Evolutionary conservation across 345 rosid species (phyloP).

Genomic region (Leavenworthia alabamica): DNA sequence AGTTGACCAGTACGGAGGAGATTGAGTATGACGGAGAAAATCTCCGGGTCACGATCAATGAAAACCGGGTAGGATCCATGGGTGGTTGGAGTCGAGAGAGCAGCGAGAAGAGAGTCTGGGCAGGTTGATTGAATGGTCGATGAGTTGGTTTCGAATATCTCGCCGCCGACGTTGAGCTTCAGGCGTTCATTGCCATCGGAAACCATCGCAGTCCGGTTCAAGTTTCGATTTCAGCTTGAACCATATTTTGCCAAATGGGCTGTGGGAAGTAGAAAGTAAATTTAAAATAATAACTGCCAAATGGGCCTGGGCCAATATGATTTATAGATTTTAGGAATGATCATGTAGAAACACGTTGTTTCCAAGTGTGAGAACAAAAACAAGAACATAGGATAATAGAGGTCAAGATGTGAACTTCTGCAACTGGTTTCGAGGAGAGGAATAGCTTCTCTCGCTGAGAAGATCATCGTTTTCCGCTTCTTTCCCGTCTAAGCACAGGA

Average conservation of each 20-base stretch:
- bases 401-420: constrained; percentile 28
- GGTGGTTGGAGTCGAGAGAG: constrained; percentile 49
- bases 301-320: constrained; percentile 10
- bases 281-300: background rate
- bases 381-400: background rate
- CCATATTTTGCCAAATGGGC: constrained; percentile 4
- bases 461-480: constrained; percentile 54
- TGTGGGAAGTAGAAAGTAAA: background rate
- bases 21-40: constrained; percentile 74
- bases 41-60: constrained; percentile 91
- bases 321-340: background rate
- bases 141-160: constrained; percentile 68
- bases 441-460: constrained; percentile 43
- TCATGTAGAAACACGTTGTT: constrained; percentile 11
- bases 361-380: constrained; percentile 6
- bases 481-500: constrained; percentile 43
- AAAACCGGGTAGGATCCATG: constrained; percentile 46
- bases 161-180: constrained; percentile 92
- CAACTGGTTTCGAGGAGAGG: constrained; percentile 39
- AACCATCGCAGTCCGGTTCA: constrained; percentile 4
- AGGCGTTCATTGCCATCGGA: constrained; percentile 32
- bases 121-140: constrained; percentile 69
- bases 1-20: constrained; percentile 70
- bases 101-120: constrained; percentile 70
- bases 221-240: constrained; percentile 1